Conservation (phyloP, 2,329 filamentous ascomycete genomes). For the Hypoxylon sp. region DNA sequence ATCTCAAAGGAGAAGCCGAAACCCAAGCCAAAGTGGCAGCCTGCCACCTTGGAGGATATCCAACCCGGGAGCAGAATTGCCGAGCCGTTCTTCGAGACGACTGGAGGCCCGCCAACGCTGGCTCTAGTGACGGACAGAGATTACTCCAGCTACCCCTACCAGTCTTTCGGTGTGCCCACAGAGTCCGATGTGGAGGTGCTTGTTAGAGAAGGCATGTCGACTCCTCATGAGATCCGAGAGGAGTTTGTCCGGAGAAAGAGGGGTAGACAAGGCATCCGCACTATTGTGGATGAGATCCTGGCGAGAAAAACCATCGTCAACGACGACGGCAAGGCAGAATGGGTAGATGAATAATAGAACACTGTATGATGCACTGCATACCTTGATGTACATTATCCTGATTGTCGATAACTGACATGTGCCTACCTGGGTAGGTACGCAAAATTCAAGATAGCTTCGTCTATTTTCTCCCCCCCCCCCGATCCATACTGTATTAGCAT, state of each 20-base stretch:
- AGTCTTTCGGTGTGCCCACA: conserved; percentile 75
- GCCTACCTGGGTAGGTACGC: too few species aligned
- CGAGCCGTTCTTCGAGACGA: conserved; percentile 75
- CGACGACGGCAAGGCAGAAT: conserved; percentile 57
- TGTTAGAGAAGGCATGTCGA: conserved; percentile 56
- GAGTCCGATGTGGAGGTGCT: conserved; percentile 70
- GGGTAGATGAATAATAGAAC: conserved; percentile 48
- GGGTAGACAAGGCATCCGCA: conserved; percentile 75
- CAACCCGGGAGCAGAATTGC: conserved; percentile 64
- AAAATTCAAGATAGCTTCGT: too few species aligned
- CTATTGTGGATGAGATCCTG: conserved; percentile 77
- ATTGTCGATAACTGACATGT: conserved; percentile 9
- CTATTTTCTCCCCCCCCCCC: too few species aligned
- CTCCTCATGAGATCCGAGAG: conserved; percentile 69
- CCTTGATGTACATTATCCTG: conserved; percentile 37
- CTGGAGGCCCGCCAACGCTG: conserved; percentile 61
- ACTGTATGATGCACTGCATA: conserved; percentile 1
- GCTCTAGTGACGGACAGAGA: conserved; percentile 70
- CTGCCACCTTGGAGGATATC: conserved; percentile 77
- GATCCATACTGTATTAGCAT: too few species aligned
- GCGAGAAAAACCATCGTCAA: conserved; percentile 68
- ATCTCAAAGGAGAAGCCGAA: conserved; percentile 69
- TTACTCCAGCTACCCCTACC: conserved; percentile 80
- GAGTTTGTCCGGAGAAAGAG: conserved; percentile 70
- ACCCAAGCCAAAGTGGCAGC: conserved; percentile 78